Evolutionary conservation across 179 eudicot species (phyloP).

Genomic region (Heliamphora pulchella): DNA sequence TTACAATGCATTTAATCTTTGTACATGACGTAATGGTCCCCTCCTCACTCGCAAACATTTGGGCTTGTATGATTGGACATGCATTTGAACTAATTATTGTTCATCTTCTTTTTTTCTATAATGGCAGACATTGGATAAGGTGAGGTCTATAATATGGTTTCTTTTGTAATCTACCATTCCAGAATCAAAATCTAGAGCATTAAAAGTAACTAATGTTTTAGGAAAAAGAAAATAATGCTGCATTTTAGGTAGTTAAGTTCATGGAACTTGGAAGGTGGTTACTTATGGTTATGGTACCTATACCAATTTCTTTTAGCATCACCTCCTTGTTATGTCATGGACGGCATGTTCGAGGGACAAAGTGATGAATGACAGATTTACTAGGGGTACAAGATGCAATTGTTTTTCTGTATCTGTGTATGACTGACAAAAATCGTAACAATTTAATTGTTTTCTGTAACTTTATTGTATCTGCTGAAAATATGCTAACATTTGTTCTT

Average conservation of each 20-base stretch:
- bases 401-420: too few species aligned
- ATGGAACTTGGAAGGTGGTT: background rate
- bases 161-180: too few species aligned
- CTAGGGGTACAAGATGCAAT: background rate
- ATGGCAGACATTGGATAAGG: background rate
- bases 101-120: background rate
- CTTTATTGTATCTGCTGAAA: background rate
- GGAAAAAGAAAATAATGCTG: background rate
- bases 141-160: background rate
- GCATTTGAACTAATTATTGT: background rate
- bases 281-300: too few species aligned
- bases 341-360: background rate
- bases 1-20: background rate
- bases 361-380: background rate
- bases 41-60: background rate
- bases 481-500: background rate
- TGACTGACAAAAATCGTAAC: too few species aligned
- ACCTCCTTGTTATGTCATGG: too few species aligned
- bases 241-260: background rate
- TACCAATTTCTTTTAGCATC: too few species aligned
- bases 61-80: background rate
- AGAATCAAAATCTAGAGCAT: background rate
- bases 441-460: background rate
- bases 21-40: background rate
- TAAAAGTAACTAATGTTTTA: background rate